Conservation (phyloP, 441 rosid genomes). For the Adansonia gregorii region DNA sequence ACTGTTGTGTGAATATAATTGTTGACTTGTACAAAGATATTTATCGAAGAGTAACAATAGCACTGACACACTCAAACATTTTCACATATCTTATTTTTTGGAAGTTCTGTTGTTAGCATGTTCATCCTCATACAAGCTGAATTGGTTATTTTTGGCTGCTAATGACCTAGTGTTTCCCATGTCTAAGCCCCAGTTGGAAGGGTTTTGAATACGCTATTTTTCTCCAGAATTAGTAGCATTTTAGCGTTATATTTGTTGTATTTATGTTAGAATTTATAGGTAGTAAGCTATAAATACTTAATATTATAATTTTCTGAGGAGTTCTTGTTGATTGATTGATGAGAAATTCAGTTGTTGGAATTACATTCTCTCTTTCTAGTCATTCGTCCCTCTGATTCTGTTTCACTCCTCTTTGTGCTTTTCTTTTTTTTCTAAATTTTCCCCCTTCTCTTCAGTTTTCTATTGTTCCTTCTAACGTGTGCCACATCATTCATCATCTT, state of each 20-base stretch:
- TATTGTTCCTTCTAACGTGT: neutral
- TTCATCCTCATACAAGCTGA: neutral
- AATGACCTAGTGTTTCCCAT: neutral
- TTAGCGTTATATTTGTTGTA: neutral
- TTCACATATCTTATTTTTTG: neutral
- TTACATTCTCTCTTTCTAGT: neutral
- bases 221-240: neutral
- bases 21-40: neutral
- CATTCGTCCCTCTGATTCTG: neutral
- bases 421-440: neutral
- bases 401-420: neutral
- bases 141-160: neutral
- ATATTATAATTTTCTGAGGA: neutral
- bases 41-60: slow-evolving; percentile 1
- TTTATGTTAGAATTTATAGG: neutral
- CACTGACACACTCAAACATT: neutral
- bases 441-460: neutral
- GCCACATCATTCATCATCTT: neutral
- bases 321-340: neutral
- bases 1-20: neutral
- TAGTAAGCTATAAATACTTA: neutral
- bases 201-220: neutral
- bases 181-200: neutral
- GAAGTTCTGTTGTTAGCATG: neutral
- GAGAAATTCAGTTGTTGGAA: neutral